Evolutionary conservation across 805 yeast species (phyloP).

Genomic region (Candida boleticola): DNA sequence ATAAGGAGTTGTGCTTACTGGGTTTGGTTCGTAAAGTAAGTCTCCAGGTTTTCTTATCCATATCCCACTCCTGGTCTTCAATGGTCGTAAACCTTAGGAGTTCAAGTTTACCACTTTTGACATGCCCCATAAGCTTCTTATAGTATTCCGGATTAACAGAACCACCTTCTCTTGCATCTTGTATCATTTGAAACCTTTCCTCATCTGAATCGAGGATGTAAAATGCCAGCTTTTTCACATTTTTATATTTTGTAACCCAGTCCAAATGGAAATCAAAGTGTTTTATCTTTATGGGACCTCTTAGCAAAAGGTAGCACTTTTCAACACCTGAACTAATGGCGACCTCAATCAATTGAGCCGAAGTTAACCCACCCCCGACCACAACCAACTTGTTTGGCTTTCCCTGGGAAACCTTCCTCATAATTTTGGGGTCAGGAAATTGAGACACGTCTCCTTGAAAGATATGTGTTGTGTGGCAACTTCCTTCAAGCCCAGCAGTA

Average conservation of each 20-base stretch:
- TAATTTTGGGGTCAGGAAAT: slow-evolving; percentile 20
- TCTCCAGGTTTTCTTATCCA: slow-evolving; percentile 22
- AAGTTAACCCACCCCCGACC: slow-evolving; percentile 47
- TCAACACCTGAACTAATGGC: slow-evolving; percentile 28
- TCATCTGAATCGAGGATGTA: slow-evolving; percentile 43
- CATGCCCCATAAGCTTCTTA: slow-evolving; percentile 27
- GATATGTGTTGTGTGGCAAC: slow-evolving; percentile 39
- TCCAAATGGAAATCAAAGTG: slow-evolving; percentile 49
- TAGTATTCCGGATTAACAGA: slow-evolving; percentile 45
- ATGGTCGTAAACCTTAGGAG: slow-evolving; percentile 29
- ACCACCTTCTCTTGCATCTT: slow-evolving; percentile 45
- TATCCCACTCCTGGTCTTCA: slow-evolving; percentile 22
- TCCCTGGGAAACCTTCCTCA: slow-evolving; percentile 10
- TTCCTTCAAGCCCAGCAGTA: slow-evolving; percentile 18
- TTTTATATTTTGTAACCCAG: slow-evolving; percentile 50
- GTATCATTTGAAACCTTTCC: slow-evolving; percentile 39
- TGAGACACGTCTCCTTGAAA: slow-evolving; percentile 20
- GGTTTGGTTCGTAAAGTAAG: slow-evolving; percentile 10
- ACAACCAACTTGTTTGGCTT: slow-evolving; percentile 24
- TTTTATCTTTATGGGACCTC: slow-evolving; percentile 40
- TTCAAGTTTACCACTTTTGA: slow-evolving; percentile 26
- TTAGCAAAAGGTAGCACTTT: slow-evolving; percentile 30
- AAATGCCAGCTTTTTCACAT: slow-evolving; percentile 42
- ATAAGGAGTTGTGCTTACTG: slow-evolving; percentile 5
- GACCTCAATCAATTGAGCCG: slow-evolving; percentile 45